Percentiles rank a stretch among this genome's conserved stretches.
phyloP scores from a whole-genome alignment of 2,329 filamentous ascomycete genomes.

The Penicillium nordicum region DNA sequence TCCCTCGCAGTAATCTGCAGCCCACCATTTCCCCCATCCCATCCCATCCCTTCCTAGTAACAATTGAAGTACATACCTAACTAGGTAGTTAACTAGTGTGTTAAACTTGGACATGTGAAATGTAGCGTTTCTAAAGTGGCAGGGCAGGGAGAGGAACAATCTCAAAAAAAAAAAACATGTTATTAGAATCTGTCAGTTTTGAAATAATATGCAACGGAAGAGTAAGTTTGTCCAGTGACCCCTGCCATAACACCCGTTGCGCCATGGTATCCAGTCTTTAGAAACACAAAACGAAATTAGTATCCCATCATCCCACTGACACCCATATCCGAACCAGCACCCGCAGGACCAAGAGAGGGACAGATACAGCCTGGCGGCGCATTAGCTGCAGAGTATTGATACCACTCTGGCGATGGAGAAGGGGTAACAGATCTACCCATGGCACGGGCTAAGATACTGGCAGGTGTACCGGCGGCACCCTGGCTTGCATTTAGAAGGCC shows the following conservation, averaged over 20 bases:
- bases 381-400: conserved; percentile 7
- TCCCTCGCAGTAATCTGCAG: too few relatives aligned
- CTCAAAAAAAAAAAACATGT: neutral
- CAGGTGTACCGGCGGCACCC: conserved; percentile 13
- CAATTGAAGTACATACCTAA: too few relatives aligned
- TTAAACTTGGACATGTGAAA: too few relatives aligned
- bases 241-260: neutral
- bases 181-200: neutral
- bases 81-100: too few relatives aligned
- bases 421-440: conserved; percentile 18
- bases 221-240: neutral
- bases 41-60: too few relatives aligned
- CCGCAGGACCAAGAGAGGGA: conserved; percentile 14
- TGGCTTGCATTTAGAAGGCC: conserved; percentile 57
- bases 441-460: conserved; percentile 16
- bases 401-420: conserved; percentile 15
- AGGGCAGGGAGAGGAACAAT: neutral
- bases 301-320: conserved; percentile 10
- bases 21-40: too few relatives aligned
- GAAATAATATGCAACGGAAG: neutral
- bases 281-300: neutral
- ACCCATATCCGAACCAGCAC: conserved; percentile 7
- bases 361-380: conserved; percentile 23
- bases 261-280: neutral
- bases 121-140: too few relatives aligned